phyloP scores from a whole-genome alignment of 305 asterid species.

The Rubia balearica region DNA sequence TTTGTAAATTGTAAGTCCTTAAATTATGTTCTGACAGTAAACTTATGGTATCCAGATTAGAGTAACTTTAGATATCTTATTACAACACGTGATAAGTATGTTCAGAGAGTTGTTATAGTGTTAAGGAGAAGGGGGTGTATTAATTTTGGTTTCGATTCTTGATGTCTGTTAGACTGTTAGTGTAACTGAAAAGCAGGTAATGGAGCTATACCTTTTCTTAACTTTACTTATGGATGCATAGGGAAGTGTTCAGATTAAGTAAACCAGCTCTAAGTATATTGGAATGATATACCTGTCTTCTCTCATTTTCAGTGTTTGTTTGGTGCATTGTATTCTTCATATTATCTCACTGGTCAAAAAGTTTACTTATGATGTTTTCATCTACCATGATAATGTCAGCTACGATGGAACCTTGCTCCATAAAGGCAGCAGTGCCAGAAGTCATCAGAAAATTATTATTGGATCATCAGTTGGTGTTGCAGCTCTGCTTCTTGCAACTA shows the following conservation, averaged over 20 bases:
- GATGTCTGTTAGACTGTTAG: neutral
- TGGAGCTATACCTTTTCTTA: neutral
- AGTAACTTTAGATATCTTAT: neutral
- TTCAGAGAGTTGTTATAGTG: neutral
- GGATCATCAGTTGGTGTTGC: slow-evolving; percentile 76
- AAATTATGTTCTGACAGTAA: neutral
- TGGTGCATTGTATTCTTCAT: neutral
- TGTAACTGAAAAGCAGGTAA: neutral
- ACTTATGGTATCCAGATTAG: neutral
- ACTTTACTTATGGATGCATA: neutral
- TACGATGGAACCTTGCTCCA: slow-evolving; percentile 66
- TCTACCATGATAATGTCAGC: slow-evolving; percentile 34
- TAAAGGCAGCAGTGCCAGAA: slow-evolving; percentile 33
- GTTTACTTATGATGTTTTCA: neutral
- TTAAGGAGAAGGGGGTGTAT: neutral
- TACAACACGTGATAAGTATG: neutral
- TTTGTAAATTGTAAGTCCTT: neutral
- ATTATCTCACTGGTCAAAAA: neutral
- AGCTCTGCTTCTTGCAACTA: slow-evolving; percentile 57
- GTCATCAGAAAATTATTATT: slow-evolving; percentile 51
- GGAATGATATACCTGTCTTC: neutral
- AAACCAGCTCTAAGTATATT: neutral
- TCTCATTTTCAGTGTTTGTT: neutral
- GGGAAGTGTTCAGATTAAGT: neutral
- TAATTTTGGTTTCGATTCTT: neutral